phyloP scores from a whole-genome alignment of 1,139 yeast genomes.

The Blastobotrys ciferrii region DNA sequence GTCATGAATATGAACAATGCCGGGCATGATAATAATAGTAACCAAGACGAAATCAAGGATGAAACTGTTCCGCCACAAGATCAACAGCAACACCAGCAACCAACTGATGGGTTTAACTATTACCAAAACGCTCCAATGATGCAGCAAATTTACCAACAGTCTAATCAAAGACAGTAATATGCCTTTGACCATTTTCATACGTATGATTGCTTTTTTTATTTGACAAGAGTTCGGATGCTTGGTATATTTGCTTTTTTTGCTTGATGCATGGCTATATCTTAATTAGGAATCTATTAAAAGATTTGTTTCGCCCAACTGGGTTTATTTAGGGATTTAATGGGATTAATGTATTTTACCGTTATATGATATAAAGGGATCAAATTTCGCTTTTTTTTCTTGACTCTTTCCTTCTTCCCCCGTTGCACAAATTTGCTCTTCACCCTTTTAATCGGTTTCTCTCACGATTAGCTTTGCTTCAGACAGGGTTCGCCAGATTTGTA shows the following conservation, averaged over 20 bases:
- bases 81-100: not conserved
- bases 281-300: not conserved
- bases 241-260: not conserved
- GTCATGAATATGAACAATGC: slow-evolving; percentile 1
- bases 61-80: not conserved
- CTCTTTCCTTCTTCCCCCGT: not conserved
- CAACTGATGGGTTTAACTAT: not conserved
- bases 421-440: no score
- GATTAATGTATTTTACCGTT: not conserved
- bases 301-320: not conserved
- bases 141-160: slow-evolving; percentile 1
- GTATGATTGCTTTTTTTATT: not conserved
- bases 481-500: not conserved
- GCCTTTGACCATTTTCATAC: not conserved
- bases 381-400: not conserved
- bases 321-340: not conserved
- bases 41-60: not conserved
- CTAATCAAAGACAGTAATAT: slow-evolving; percentile 5
- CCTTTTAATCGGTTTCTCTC: no score
- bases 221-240: not conserved
- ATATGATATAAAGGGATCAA: not conserved
- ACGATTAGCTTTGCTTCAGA: no score
- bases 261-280: not conserved
- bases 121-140: not conserved
- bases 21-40: not conserved